A percentile compares a stretch with the other conserved stretches of the same genome.
phyloP scores from a whole-genome alignment of 495 filamentous ascomycete species.

The Cairneyella variabilis region DNA sequence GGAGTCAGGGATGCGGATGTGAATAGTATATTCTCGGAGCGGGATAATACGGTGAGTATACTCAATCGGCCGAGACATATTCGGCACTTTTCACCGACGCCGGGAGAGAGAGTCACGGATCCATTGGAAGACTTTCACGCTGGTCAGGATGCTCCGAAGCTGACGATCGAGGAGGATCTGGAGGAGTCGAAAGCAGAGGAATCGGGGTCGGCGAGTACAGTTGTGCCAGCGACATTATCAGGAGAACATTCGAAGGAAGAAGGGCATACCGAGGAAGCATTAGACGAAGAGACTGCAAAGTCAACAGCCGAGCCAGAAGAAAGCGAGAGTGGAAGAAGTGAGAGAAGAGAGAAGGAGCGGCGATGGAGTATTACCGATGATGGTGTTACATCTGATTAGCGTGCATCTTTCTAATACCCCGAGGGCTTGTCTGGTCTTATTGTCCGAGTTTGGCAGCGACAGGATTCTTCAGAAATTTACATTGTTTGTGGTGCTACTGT shows the following conservation, averaged over 20 bases:
- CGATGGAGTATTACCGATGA: slow-evolving; percentile 29
- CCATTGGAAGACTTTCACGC: slow-evolving; percentile 33
- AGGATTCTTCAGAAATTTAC: not conserved
- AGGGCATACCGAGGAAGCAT: not conserved
- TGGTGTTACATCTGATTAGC: slow-evolving; percentile 24
- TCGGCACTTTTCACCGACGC: slow-evolving; percentile 53
- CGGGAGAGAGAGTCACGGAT: slow-evolving; percentile 31
- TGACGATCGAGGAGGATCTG: slow-evolving; percentile 26
- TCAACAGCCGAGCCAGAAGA: slow-evolving; percentile 14
- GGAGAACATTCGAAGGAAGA: not conserved
- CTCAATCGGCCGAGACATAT: slow-evolving; percentile 42
- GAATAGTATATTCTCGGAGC: slow-evolving; percentile 45
- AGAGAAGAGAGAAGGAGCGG: slow-evolving; percentile 14
- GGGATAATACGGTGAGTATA: slow-evolving; percentile 23
- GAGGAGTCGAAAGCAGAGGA: not conserved
- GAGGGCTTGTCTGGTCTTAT: too few species aligned
- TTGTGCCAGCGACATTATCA: not conserved
- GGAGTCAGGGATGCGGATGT: slow-evolving; percentile 29
- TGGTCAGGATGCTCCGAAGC: slow-evolving; percentile 18
- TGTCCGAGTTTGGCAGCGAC: not conserved
- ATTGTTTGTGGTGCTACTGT: not conserved
- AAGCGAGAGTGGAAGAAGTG: slow-evolving; percentile 22
- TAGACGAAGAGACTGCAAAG: slow-evolving; percentile 3
- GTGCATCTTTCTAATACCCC: slow-evolving; percentile 9
- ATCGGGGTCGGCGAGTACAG: slow-evolving; percentile 2